Base-by-base conservation (phyloP, 2,329 filamentous ascomycete genomes). In the Xylariales sp. region DNA sequence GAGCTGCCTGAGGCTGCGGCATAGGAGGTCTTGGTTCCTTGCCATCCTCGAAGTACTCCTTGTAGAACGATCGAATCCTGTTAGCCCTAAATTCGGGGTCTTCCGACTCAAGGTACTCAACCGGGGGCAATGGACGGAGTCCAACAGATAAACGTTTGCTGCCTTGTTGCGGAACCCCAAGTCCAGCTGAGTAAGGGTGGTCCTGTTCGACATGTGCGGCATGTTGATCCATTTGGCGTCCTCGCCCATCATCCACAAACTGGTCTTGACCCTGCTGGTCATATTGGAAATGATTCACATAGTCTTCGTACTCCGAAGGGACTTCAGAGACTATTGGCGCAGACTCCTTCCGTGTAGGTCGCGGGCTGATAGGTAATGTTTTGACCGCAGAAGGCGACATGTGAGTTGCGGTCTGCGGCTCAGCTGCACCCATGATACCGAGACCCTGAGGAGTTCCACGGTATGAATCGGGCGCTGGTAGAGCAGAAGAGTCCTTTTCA, bases 41-140 rank as follows among this genome's bases (percentile, higher is more conserved):
- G 45, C 73, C 80, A 31, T 96, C 91, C 51, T 97, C 93, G 54
- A 98, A 98, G 69, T 98, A 98, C 61, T 98, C 93, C 70, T 96
- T 96, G 72, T 98, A 98, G 71, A 98, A 98, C 4, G 93, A 98
- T 61, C 93, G 80, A 52, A 98, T 98, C 44, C 93, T 83, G 70
- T 96, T 97, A 49, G 93, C 93, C 55, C 93, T 82, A 57, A 91
- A 83, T 63, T 97, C 93, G 0, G 93, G 89, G 59, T 96, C 91
- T 59, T 97, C 93, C 3, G 83, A 79, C 31, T 84, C 80, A 21
- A 73, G 75, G 41, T 87, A 80, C 49, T 95, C 86, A 56, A 90
- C 83, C 25, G 89, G 88, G 4, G 93, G 93, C 47, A 98, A 74
- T 16, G 93, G 93, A 12, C 93, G 84, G 62, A 95, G 76, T 20